Evolutionary conservation across 78 protist species (phyloP).

Genomic region (Dictyostelium firmibasis): DNA sequence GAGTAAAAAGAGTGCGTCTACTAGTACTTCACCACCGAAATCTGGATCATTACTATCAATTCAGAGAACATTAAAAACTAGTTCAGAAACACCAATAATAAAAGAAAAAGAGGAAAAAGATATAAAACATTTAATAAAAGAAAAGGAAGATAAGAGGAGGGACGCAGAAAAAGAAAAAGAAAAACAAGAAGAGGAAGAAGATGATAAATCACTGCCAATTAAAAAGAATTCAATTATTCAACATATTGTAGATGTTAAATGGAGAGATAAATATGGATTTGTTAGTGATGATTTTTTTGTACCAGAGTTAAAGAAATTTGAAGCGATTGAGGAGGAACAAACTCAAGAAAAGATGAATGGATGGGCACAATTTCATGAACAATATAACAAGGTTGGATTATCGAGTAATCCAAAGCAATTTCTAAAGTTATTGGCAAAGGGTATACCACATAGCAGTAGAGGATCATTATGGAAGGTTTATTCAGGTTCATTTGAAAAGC

Average conservation of each 20-base stretch:
- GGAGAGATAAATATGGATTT: slow-evolving; percentile 59
- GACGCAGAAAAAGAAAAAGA: not conserved
- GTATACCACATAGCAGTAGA: slow-evolving; percentile 69
- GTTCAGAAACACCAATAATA: not conserved
- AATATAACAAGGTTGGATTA: slow-evolving; percentile 56
- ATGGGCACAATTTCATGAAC: slow-evolving; percentile 59
- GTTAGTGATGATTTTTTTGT: slow-evolving; percentile 23
- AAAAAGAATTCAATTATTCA: not conserved
- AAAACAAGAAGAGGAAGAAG: not conserved
- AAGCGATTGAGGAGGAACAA: slow-evolving; percentile 5
- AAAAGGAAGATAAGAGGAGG: not conserved
- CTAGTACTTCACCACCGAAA: slow-evolving; percentile 1
- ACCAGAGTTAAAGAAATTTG: slow-evolving; percentile 54
- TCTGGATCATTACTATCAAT: not conserved
- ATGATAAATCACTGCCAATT: not conserved
- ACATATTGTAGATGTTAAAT: not conserved
- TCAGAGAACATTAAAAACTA: slow-evolving; percentile 13
- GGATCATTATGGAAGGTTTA: slow-evolving; percentile 50
- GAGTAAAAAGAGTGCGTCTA: not conserved
- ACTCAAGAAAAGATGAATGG: not conserved
- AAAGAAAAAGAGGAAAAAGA: not conserved
- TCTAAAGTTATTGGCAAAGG: slow-evolving; percentile 21
- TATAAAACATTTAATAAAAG: not conserved
- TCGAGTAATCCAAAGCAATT: slow-evolving; percentile 48
- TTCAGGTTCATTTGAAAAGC: slow-evolving; percentile 65